Percentiles rank a stretch among this genome's conserved stretches.
Evolutionary conservation across 2,329 filamentous ascomycete species (phyloP).

Genomic region (Epichloe aotearoae): DNA sequence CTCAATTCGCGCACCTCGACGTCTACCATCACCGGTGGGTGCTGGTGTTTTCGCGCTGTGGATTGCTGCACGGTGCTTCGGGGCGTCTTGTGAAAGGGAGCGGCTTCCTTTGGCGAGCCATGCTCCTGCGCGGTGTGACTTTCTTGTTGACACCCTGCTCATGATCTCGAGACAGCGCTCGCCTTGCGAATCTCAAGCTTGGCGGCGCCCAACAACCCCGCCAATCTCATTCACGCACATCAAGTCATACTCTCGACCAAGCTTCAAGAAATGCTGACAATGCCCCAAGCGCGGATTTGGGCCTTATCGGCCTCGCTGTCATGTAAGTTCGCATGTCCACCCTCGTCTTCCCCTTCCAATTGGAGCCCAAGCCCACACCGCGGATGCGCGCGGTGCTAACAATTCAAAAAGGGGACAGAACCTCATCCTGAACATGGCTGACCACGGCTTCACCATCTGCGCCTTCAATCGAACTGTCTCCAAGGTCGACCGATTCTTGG

Average conservation of each 20-base stretch:
- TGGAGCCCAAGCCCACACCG: not conserved
- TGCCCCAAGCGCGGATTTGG: conserved; percentile 65
- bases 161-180: conserved; percentile 44
- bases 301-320: conserved; percentile 85
- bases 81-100: not conserved
- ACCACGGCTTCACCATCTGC: conserved; percentile 90
- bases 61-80: not conserved
- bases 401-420: conserved; percentile 52
- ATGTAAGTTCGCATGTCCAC: conserved; percentile 43
- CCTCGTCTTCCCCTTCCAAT: not conserved
- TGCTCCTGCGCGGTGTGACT: not conserved
- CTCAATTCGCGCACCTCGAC: conserved; percentile 22
- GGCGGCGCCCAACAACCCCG: conserved; percentile 43
- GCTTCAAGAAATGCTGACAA: conserved; percentile 40
- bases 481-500: conserved; percentile 93
- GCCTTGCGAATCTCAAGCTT: conserved; percentile 61
- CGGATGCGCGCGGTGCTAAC: conserved; percentile 1
- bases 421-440: conserved; percentile 79
- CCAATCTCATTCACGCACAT: conserved; percentile 19
- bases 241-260: conserved; percentile 12
- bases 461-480: conserved; percentile 97
- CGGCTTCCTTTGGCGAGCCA: not conserved
- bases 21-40: conserved; percentile 11
- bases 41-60: conserved; percentile 7
- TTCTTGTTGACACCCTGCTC: conserved; percentile 18